Evolutionary conservation across 2,329 filamentous ascomycete genomes (phyloP).

Genomic region (Dactylellina haptotyla): DNA sequence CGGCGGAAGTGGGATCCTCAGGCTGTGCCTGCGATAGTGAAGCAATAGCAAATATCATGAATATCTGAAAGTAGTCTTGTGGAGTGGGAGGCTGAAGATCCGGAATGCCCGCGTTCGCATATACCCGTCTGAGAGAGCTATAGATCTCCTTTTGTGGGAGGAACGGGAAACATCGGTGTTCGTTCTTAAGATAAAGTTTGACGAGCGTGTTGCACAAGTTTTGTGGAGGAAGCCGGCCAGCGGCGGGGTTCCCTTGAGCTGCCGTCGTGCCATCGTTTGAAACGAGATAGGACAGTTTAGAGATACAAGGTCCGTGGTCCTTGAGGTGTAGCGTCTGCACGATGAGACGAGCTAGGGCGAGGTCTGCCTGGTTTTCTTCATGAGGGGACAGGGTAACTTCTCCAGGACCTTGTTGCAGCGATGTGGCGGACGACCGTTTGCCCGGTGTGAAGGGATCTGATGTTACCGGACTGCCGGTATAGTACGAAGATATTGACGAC

Average conservation of each 20-base stretch:
- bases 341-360: conserved; percentile 40
- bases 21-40: conserved; percentile 14
- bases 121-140: conserved; percentile 2
- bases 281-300: conserved; percentile 36
- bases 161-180: conserved; percentile 44
- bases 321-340: conserved; percentile 46
- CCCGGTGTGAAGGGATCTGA: conserved; percentile 30
- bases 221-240: conserved; percentile 11
- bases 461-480: conserved; percentile 17
- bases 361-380: conserved; percentile 2
- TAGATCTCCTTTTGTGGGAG: conserved; percentile 12
- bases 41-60: conserved; percentile 46
- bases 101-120: neutral
- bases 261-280: conserved; percentile 15
- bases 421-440: conserved; percentile 38
- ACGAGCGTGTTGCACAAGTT: neutral
- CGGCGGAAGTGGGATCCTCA: conserved; percentile 1
- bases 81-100: neutral
- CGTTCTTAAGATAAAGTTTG: conserved; percentile 21
- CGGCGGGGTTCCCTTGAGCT: neutral
- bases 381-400: neutral
- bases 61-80: conserved; percentile 31
- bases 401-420: neutral
- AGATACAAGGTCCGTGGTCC: conserved; percentile 39
- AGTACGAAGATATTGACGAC: conserved; percentile 19